These are phyloP conservation scores for Albatrellus sp. DNA, from an alignment of 1,284 basidiomycete genomes.

Conservation along the genomic window DNA sequence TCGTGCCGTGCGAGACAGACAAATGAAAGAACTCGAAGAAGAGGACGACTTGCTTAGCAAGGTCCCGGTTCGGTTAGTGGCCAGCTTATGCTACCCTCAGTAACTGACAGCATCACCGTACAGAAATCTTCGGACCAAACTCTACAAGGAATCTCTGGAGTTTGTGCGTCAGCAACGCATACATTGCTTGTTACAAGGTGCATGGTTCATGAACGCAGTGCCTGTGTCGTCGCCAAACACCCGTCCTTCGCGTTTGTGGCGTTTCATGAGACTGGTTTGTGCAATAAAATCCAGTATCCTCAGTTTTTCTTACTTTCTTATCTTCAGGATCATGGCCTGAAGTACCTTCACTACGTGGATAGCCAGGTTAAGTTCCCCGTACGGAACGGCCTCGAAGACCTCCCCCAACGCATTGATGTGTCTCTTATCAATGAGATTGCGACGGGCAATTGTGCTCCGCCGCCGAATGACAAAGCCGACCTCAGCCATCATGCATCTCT, in stretches of 20 bases:
- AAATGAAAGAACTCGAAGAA: slow-evolving; percentile 88
- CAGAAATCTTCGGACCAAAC: slow-evolving; percentile 75
- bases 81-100: slow-evolving; percentile 1
- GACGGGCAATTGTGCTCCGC: slow-evolving; percentile 64
- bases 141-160: slow-evolving; percentile 87
- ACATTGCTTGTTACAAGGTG: slow-evolving; percentile 79
- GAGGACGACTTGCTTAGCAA: slow-evolving; percentile 86
- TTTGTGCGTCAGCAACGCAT: slow-evolving; percentile 88
- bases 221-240: slow-evolving; percentile 33
- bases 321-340: slow-evolving; percentile 60
- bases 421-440: slow-evolving; percentile 68
- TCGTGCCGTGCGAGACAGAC: slow-evolving; percentile 76
- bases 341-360: slow-evolving; percentile 77
- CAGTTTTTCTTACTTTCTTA: neutral
- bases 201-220: slow-evolving; percentile 79
- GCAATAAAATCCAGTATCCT: slow-evolving; percentile 11
- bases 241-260: slow-evolving; percentile 54
- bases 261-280: slow-evolving; percentile 63
- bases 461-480: slow-evolving; percentile 48
- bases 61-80: slow-evolving; percentile 65
- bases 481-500: slow-evolving; percentile 37
- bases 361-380: slow-evolving; percentile 66
- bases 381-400: slow-evolving; percentile 72
- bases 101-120: slow-evolving; percentile 2
- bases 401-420: slow-evolving; percentile 78